Evolutionary conservation across 2,329 filamentous ascomycete genomes (phyloP).

Genomic region (Verticillium nubilum): DNA sequence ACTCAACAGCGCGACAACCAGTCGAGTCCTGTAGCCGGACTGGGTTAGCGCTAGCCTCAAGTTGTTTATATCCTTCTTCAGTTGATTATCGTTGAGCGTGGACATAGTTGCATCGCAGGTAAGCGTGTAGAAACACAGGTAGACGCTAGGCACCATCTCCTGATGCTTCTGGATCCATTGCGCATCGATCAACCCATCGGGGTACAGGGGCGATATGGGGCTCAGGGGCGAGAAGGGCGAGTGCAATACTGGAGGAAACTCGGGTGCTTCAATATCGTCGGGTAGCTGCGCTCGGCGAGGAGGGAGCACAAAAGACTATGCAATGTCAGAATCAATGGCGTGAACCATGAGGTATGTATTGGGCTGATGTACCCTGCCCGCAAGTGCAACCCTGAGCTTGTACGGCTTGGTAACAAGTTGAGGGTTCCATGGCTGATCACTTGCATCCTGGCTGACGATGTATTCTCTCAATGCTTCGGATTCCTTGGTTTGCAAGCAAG

Average conservation of each 20-base stretch:
- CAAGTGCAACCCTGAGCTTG: slow-evolving; percentile 64
- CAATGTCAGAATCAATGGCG: slow-evolving; percentile 18
- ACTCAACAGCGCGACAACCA: slow-evolving; percentile 72
- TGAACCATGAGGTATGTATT: slow-evolving; percentile 20
- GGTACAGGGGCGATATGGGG: slow-evolving; percentile 75
- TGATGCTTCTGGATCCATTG: slow-evolving; percentile 89
- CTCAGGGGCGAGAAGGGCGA: slow-evolving; percentile 89
- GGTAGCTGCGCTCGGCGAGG: slow-evolving; percentile 51
- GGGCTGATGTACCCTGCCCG: slow-evolving; percentile 64
- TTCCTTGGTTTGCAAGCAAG: slow-evolving; percentile 58
- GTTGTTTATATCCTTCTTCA: slow-evolving; percentile 81
- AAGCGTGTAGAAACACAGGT: slow-evolving; percentile 76
- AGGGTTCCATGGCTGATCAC: slow-evolving; percentile 60
- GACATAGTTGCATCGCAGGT: slow-evolving; percentile 67
- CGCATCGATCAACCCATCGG: slow-evolving; percentile 79
- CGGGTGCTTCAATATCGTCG: slow-evolving; percentile 41
- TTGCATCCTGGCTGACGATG: slow-evolving; percentile 61
- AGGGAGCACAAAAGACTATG: slow-evolving; percentile 50
- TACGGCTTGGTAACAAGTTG: slow-evolving; percentile 46
- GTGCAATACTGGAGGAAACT: slow-evolving; percentile 59
- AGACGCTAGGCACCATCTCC: slow-evolving; percentile 71
- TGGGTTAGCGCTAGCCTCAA: slow-evolving; percentile 61
- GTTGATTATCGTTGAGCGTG: slow-evolving; percentile 76
- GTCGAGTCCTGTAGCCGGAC: slow-evolving; percentile 71
- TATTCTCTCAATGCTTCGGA: slow-evolving; percentile 60